A percentile compares a stretch with the other conserved stretches of the same genome.
Evolutionary conservation across 768 basidiomycete genomes (phyloP).

Genomic region (Mycena capillaripes): DNA sequence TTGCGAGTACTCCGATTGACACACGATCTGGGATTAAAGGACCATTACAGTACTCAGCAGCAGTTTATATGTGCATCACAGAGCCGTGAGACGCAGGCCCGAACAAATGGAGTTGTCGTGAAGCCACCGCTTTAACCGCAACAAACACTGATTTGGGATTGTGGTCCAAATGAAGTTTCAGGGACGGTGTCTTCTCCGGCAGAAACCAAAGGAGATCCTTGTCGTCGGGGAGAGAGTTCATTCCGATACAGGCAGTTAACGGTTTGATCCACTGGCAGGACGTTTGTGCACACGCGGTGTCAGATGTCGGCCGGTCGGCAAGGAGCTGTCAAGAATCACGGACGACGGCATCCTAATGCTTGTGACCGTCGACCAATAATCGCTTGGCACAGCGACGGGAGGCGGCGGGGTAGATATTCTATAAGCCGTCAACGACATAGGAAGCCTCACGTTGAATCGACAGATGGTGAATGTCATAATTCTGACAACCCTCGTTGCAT

Average conservation of each 20-base stretch:
- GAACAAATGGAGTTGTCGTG: conserved; percentile 35
- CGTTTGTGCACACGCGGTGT: no score
- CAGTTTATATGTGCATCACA: no score
- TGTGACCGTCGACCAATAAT: conserved; percentile 3
- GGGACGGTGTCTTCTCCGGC: conserved; percentile 51
- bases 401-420: background rate
- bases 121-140: conserved; percentile 33
- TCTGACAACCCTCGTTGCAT: conserved; percentile 27
- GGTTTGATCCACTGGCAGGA: conserved; percentile 24
- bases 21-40: no score
- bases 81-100: no score
- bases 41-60: no score
- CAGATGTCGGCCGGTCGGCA: no score
- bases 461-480: conserved; percentile 36
- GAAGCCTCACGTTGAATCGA: conserved; percentile 28
- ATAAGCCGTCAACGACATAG: conserved; percentile 19
- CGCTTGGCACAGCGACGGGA: conserved; percentile 6
- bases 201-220: conserved; percentile 41
- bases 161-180: conserved; percentile 63
- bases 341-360: background rate
- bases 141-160: conserved; percentile 4
- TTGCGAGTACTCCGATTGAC: no score
- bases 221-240: conserved; percentile 44
- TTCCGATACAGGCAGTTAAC: conserved; percentile 46
- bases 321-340: no score